These are phyloP conservation scores for Atkinsonella texensis DNA, from an alignment of 2,329 filamentous ascomycete species.

Conservation along the genomic window DNA sequence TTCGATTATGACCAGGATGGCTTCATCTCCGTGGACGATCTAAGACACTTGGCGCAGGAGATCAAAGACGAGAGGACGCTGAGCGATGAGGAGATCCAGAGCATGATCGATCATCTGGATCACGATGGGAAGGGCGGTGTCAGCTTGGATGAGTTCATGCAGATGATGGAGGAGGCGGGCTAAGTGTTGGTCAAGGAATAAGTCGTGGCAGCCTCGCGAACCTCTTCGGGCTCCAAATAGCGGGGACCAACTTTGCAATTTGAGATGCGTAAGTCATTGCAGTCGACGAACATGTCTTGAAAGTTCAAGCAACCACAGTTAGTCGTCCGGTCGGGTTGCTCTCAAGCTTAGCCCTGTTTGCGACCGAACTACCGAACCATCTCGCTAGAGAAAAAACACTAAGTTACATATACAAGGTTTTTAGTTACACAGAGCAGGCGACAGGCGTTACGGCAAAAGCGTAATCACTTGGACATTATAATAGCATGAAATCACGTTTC, in stretches of 20 bases:
- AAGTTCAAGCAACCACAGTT: background rate
- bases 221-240: background rate
- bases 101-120: slow-evolving; percentile 98
- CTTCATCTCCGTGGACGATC: slow-evolving; percentile 76
- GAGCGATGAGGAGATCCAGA: slow-evolving; percentile 80
- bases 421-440: background rate
- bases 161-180: slow-evolving; percentile 42
- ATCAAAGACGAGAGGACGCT: slow-evolving; percentile 69
- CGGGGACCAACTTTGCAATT: background rate
- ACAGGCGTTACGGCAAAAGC: slow-evolving; percentile 1
- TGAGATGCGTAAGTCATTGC: background rate
- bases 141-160: slow-evolving; percentile 56
- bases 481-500: slow-evolving; percentile 8
- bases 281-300: background rate
- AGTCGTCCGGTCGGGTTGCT: background rate
- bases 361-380: too few relatives aligned
- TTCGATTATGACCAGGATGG: slow-evolving; percentile 93
- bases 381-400: too few relatives aligned
- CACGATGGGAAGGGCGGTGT: slow-evolving; percentile 80
- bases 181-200: slow-evolving; percentile 5
- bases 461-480: slow-evolving; percentile 6
- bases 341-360: background rate
- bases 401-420: background rate
- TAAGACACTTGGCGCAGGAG: slow-evolving; percentile 78
- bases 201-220: background rate